phyloP scores from a whole-genome alignment of 192 early-diverging fungal genomes.

The Umbelopsis isabellina region DNA sequence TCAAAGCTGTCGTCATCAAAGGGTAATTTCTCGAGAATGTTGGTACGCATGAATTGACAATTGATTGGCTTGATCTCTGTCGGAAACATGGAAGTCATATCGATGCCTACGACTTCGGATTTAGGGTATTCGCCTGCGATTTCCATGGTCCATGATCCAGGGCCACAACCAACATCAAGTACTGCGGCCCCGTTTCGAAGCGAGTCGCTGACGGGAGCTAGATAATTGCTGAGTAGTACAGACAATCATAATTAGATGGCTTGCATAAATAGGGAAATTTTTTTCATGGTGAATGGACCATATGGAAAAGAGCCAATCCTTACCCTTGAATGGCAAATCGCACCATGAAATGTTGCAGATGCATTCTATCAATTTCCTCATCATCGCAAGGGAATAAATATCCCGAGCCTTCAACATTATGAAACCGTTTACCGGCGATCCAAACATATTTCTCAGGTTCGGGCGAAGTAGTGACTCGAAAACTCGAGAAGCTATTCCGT shows the following conservation, averaged over 20 bases:
- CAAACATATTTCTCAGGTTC: slow-evolving; percentile 28
- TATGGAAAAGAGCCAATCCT: slow-evolving; percentile 9
- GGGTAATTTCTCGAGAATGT: slow-evolving; percentile 34
- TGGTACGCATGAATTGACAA: slow-evolving; percentile 37
- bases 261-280: slow-evolving; percentile 13
- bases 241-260: background rate
- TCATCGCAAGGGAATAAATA: slow-evolving; percentile 58
- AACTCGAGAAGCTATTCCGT: background rate
- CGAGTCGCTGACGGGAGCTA: slow-evolving; percentile 41
- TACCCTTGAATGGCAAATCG: slow-evolving; percentile 52
- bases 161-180: slow-evolving; percentile 46
- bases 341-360: slow-evolving; percentile 55
- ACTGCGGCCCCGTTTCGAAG: slow-evolving; percentile 38
- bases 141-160: slow-evolving; percentile 45
- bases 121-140: slow-evolving; percentile 47
- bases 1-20: slow-evolving; percentile 54
- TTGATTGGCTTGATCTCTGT: slow-evolving; percentile 37
- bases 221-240: slow-evolving; percentile 37
- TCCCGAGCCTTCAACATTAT: slow-evolving; percentile 40
- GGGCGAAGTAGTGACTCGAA: background rate
- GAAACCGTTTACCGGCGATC: slow-evolving; percentile 42
- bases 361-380: slow-evolving; percentile 55
- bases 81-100: slow-evolving; percentile 36
- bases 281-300: background rate
- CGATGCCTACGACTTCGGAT: slow-evolving; percentile 40